Evolutionary conservation across 306 rosid genomes (phyloP).

Genomic region (Quercus wislizeni): DNA sequence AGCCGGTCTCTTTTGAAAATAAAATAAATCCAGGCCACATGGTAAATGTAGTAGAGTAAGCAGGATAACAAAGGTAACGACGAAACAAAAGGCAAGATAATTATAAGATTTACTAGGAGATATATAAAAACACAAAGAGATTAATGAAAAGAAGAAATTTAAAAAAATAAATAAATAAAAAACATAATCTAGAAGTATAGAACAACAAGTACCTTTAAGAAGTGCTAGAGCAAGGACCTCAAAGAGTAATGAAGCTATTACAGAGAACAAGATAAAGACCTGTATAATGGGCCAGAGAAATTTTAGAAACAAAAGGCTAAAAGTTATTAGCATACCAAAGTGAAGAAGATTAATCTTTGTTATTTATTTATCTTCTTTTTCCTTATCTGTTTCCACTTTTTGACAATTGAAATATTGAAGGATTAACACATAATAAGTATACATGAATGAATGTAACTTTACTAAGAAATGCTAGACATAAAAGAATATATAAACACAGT

Average conservation of each 20-base stretch:
- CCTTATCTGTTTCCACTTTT: neutral
- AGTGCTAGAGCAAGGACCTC: slow-evolving; percentile 64
- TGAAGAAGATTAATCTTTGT: neutral
- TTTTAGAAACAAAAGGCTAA: neutral
- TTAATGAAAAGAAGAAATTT: slow-evolving; percentile 1
- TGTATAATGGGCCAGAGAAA: slow-evolving; percentile 36
- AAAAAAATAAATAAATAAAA: neutral
- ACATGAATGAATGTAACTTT: neutral
- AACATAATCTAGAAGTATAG: slow-evolving; percentile 13
- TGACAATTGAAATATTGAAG: neutral
- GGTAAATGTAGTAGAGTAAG: neutral
- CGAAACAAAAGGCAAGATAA: slow-evolving; percentile 3
- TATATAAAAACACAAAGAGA: slow-evolving; percentile 6
- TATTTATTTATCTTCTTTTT: neutral
- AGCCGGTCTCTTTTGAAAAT: neutral
- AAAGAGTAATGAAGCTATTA: slow-evolving; percentile 54
- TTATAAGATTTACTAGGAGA: slow-evolving; percentile 13
- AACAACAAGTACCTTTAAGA: slow-evolving; percentile 63
- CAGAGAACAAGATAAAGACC: slow-evolving; percentile 81
- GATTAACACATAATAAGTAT: neutral
- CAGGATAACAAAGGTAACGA: neutral
- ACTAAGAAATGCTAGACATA: neutral
- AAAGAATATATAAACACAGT: neutral
- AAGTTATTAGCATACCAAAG: neutral
- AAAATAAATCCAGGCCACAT: neutral